phyloP scores from a whole-genome alignment of 2,329 filamentous ascomycete species.

The Aspergillus aculeatus region DNA sequence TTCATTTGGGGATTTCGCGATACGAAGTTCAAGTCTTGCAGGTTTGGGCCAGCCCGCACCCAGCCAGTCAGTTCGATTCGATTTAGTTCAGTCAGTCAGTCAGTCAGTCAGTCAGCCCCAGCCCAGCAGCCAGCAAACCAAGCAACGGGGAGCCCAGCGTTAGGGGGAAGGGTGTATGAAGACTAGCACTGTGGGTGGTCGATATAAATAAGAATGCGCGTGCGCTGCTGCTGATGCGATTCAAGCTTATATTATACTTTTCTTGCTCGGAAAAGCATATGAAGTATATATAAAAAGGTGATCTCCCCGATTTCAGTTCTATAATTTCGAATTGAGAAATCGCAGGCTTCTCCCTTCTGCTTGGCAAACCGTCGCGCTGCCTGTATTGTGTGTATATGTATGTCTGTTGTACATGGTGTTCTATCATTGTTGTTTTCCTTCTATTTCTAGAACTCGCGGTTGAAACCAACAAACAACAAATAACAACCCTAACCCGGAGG shows the following conservation, averaged over 20 bases:
- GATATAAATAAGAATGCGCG: slow-evolving; percentile 15
- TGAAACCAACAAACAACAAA: too few species aligned
- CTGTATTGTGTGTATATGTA: background rate
- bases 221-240: background rate
- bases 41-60: background rate
- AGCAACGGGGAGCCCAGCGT: background rate
- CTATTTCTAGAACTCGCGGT: background rate
- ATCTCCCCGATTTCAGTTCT: background rate
- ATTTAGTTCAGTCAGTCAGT: background rate
- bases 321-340: too few species aligned
- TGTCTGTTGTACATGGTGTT: background rate
- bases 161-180: background rate
- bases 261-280: background rate
- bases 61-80: slow-evolving; percentile 11
- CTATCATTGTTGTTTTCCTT: background rate
- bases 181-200: background rate
- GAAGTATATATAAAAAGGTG: background rate
- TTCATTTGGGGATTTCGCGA: slow-evolving; percentile 29
- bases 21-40: slow-evolving; percentile 26
- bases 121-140: background rate
- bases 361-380: background rate
- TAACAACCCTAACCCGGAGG: background rate
- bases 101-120: background rate
- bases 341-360: too few species aligned
- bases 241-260: background rate